Conservation (phyloP, 1,284 basidiomycete genomes). For the Austroboletus rostrupii region DNA sequence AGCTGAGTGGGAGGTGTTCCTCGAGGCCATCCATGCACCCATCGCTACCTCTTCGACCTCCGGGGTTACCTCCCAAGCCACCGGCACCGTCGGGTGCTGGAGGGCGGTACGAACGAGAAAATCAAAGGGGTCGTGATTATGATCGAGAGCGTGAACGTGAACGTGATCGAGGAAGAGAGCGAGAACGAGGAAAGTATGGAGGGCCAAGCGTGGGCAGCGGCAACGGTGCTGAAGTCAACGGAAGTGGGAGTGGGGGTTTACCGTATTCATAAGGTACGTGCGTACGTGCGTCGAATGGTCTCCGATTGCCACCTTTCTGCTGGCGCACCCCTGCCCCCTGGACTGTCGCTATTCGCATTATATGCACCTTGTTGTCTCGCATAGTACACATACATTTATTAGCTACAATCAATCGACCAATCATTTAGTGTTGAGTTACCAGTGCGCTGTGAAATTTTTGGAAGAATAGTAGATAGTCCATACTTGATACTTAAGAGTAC, state of each 20-base stretch:
- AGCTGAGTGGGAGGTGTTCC: constrained; percentile 1
- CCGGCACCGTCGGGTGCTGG: constrained; percentile 16
- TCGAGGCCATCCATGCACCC: constrained; percentile 13
- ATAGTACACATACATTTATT: constrained; percentile 18
- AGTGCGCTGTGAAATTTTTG: neutral
- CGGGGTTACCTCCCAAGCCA: constrained; percentile 20
- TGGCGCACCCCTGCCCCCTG: too few species aligned
- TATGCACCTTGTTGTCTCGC: constrained; percentile 7
- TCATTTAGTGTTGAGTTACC: constrained; percentile 19
- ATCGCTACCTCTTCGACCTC: constrained; percentile 19
- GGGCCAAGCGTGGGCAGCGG: constrained; percentile 3
- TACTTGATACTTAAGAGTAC: neutral
- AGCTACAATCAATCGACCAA: constrained; percentile 15
- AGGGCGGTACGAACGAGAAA: constrained; percentile 21
- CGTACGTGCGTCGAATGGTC: neutral
- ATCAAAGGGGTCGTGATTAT: constrained; percentile 2
- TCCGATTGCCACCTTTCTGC: neutral
- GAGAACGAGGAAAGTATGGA: constrained; percentile 14
- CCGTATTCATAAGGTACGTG: constrained; percentile 19
- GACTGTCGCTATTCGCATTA: constrained; percentile 7
- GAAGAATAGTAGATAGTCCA: neutral
- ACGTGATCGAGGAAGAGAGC: constrained; percentile 13
- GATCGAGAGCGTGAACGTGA: constrained; percentile 14
- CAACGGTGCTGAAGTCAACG: constrained; percentile 9
- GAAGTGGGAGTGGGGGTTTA: constrained; percentile 15